A percentile compares a stretch with the other conserved stretches of the same genome.
Evolutionary conservation across 2,329 filamentous ascomycete species (phyloP).

Genomic region (Dactylonectria estremocensis): DNA sequence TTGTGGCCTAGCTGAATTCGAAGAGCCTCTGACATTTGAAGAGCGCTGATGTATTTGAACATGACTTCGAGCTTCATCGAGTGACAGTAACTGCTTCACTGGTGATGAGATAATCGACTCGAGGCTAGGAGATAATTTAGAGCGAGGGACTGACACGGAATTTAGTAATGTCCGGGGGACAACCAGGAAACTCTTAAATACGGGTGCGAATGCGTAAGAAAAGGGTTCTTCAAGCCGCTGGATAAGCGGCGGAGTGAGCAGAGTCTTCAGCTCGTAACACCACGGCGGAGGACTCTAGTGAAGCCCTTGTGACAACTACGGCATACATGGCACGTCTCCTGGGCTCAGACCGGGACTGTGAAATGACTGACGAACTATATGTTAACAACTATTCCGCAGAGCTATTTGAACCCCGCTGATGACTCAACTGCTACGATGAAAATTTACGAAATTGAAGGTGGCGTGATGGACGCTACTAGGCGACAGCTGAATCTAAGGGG

Average conservation of each 20-base stretch:
- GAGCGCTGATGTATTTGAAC: neutral
- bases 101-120: neutral
- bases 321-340: neutral
- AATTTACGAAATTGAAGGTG: no score
- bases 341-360: neutral
- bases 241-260: neutral
- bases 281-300: no score
- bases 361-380: neutral
- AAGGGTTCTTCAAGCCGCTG: neutral
- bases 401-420: neutral
- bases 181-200: no score
- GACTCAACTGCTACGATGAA: no score
- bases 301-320: no score
- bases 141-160: neutral
- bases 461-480: neutral
- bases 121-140: neutral
- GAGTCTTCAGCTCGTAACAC: no score
- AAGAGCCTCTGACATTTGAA: neutral
- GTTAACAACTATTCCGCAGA: neutral
- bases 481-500: conserved; percentile 7
- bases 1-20: neutral
- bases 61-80: neutral
- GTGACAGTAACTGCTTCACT: neutral
- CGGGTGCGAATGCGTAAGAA: neutral
- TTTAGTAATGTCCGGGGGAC: neutral